Conservation (phyloP, 345 rosid species). For the Camelina laxa region DNA sequence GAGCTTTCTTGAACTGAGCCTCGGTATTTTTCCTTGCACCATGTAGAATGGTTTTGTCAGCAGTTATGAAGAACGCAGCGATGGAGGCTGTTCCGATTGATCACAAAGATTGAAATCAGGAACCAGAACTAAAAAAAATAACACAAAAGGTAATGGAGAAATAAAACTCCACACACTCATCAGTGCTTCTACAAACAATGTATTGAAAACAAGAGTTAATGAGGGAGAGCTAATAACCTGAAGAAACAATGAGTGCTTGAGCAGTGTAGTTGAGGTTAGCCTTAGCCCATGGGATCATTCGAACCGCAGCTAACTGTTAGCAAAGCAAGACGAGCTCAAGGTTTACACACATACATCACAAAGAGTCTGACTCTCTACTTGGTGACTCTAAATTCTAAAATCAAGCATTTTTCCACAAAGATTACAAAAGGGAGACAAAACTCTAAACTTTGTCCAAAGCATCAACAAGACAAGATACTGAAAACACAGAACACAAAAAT, state of each 20-base stretch:
- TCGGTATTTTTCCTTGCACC: slow-evolving; percentile 62
- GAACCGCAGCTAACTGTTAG: slow-evolving; percentile 54
- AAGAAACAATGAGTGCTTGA: slow-evolving; percentile 88
- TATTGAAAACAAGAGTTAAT: not conserved
- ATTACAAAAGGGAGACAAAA: not conserved
- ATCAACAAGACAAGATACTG: not conserved
- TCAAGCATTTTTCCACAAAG: not conserved
- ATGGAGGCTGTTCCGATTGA: slow-evolving; percentile 50
- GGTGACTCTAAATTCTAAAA: not conserved
- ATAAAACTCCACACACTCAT: not conserved
- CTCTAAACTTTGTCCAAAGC: not conserved
- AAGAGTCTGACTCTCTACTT: not conserved
- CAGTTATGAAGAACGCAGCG: slow-evolving; percentile 90
- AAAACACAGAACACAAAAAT: no score
- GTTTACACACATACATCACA: not conserved
- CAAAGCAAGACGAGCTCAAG: not conserved
- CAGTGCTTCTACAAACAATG: not conserved
- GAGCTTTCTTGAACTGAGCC: slow-evolving; percentile 43
- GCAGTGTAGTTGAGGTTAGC: slow-evolving; percentile 87
- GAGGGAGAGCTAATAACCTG: slow-evolving; percentile 49
- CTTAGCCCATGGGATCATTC: slow-evolving; percentile 91
- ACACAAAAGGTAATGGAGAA: not conserved
- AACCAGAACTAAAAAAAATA: not conserved
- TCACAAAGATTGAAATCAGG: slow-evolving; percentile 16
- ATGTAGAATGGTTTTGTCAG: slow-evolving; percentile 91